These are phyloP conservation scores for Trichosanthes cucumerina DNA, from an alignment of 306 rosid species.

Conservation along the genomic window DNA sequence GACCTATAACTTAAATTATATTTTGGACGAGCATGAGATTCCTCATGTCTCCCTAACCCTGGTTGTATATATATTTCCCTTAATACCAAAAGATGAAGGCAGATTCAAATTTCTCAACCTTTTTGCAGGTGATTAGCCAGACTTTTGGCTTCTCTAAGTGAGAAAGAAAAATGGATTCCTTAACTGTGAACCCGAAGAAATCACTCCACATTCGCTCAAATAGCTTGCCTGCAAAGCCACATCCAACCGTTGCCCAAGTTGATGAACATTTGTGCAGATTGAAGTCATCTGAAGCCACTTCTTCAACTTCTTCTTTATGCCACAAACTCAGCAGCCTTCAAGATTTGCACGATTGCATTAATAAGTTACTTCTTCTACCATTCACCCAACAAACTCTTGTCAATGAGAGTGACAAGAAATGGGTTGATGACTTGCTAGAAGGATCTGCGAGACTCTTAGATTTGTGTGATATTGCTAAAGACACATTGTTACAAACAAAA, in stretches of 20 bases:
- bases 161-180: conserved; percentile 12
- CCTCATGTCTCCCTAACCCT: background rate
- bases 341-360: conserved; percentile 15
- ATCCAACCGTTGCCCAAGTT: conserved; percentile 10
- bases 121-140: background rate
- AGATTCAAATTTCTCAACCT: background rate
- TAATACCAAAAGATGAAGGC: background rate
- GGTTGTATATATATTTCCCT: background rate
- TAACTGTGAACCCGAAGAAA: background rate
- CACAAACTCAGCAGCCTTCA: conserved; percentile 19
- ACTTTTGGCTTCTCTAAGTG: background rate
- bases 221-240: conserved; percentile 21
- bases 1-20: conserved; percentile 4
- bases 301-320: conserved; percentile 4
- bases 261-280: conserved; percentile 19
- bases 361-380: conserved; percentile 18
- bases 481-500: conserved; percentile 12
- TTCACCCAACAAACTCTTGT: conserved; percentile 14
- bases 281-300: background rate
- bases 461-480: conserved; percentile 22
- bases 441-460: conserved; percentile 23
- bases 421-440: conserved; percentile 15
- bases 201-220: conserved; percentile 12
- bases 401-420: conserved; percentile 2
- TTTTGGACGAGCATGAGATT: conserved; percentile 3